Base-by-base conservation (phyloP, 139 green algal species). In the Edaphochlamys debaryana region DNA sequence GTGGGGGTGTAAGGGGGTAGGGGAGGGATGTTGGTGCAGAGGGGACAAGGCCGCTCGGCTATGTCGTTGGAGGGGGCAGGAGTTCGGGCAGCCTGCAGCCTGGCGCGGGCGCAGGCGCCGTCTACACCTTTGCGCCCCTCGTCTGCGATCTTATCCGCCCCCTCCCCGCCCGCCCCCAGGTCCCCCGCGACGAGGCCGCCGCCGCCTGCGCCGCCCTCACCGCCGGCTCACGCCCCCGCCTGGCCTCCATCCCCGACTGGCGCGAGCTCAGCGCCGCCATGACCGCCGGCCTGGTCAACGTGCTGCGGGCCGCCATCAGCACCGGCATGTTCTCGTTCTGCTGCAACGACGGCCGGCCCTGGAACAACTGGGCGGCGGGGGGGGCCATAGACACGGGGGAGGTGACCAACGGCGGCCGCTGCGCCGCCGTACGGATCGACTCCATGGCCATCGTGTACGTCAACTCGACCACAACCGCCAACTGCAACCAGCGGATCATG, bases 351-450 rank as follows among this genome's bases (percentile, higher is more conserved):
- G 76, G 45, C 9, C 32, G 45, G 42, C 62, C 76, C n/a, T 82
- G 76, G 76, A 73, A 82, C 76, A 25, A 25, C 0, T 82, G 76
- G 76, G 76, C 76, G 0, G 30, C 42, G 11, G 76, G 76, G 32
- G 76, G 76, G 15, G 56, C n/a, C n/a, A n/a, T n/a, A n/a, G n/a
- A n/a, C n/a, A n/a, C n/a, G n/a, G n/a, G 34, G 1, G 76, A 63
- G 9, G 3, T 41, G 17, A 54, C 11, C 45, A 30, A 30, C 4
- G 42, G 42, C 25, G 76, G 76, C 63, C 62, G 76, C 42, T 82
- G 76, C 76, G 62, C 42, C n/a, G n/a, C 42, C 0, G 63, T 82
- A 2, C 63, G 63, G 4, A 30, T 82, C 5, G 76, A 82, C 30
- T 63, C 76, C 3, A 15, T 74, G 30, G 63, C 63, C 0, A n/a